These are phyloP conservation scores for Meyerozyma guilliermondii DNA, from an alignment of 1,139 yeast species.

Conservation along the genomic window DNA sequence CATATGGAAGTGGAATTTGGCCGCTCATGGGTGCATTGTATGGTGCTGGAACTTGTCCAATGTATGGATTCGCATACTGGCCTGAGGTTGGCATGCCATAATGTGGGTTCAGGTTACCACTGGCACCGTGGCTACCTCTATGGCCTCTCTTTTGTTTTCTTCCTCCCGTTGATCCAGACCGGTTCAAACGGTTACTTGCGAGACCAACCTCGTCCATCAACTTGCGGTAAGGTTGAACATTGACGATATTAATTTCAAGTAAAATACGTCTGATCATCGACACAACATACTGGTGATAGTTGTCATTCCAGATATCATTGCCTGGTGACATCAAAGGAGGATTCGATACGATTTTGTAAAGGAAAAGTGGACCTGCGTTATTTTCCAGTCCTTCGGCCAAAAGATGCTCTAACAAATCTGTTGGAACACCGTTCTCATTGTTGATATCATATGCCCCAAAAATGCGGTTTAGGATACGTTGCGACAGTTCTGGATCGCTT, in stretches of 20 bases:
- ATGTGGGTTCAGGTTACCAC: neutral
- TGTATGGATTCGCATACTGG: neutral
- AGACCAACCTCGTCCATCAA: constrained; percentile 92
- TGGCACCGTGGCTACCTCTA: neutral
- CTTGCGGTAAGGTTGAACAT: constrained; percentile 75
- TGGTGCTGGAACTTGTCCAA: neutral
- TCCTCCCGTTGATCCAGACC: constrained; percentile 17
- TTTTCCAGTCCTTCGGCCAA: constrained; percentile 48
- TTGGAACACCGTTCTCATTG: constrained; percentile 17
- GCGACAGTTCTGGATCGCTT: constrained; percentile 59
- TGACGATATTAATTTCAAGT: constrained; percentile 49
- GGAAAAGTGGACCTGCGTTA: constrained; percentile 77
- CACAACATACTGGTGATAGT: constrained; percentile 53
- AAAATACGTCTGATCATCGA: constrained; percentile 59
- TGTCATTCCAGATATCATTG: constrained; percentile 33
- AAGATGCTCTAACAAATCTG: constrained; percentile 35
- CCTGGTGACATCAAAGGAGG: constrained; percentile 41
- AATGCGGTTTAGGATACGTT: constrained; percentile 55
- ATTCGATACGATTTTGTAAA: constrained; percentile 71
- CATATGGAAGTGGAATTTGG: neutral
- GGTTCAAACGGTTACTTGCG: constrained; percentile 30
- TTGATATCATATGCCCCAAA: constrained; percentile 46
- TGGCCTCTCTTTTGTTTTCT: constrained; percentile 4
- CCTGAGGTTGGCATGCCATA: neutral
- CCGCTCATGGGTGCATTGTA: neutral